phyloP scores from a whole-genome alignment of 148 eudicot genomes.

The Heliosperma pusillum region DNA sequence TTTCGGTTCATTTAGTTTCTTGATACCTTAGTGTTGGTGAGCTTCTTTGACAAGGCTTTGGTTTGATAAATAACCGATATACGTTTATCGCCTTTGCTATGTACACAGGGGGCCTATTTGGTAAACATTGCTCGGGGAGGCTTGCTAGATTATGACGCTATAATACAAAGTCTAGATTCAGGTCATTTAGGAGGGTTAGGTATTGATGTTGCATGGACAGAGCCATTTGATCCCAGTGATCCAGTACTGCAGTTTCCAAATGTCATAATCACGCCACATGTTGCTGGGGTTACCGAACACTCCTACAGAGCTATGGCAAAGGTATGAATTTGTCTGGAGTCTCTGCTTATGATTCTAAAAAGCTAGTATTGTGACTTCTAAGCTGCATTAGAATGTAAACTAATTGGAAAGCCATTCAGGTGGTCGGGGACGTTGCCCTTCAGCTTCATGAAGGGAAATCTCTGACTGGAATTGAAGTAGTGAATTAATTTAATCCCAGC shows the following conservation, averaged over 20 bases:
- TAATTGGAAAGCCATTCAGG: conserved; percentile 44
- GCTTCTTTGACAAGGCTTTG: neutral
- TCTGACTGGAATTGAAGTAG: conserved; percentile 63
- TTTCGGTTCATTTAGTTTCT: neutral
- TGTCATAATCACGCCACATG: conserved; percentile 90
- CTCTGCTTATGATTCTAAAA: neutral
- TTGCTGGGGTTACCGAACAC: conserved; percentile 84
- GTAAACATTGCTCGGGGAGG: conserved; percentile 91
- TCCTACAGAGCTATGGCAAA: conserved; percentile 84
- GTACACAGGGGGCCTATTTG: conserved; percentile 66
- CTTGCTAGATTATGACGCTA: conserved; percentile 73
- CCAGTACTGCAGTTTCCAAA: conserved; percentile 70
- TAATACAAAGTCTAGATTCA: conserved; percentile 47
- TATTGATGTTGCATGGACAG: conserved; percentile 95
- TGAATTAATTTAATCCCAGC: conserved; percentile 45
- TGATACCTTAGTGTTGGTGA: neutral
- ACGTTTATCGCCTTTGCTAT: conserved; percentile 4
- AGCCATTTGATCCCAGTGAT: conserved; percentile 88
- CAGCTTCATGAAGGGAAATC: conserved; percentile 63
- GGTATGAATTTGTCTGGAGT: conserved; percentile 41
- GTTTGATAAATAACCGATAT: neutral
- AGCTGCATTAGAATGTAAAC: too few species aligned
- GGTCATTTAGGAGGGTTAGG: conserved; percentile 95
- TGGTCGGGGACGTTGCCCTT: conserved; percentile 82
- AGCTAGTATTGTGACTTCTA: neutral